phyloP scores from a whole-genome alignment of 192 early-diverging fungal species.

The Coemansia sp. region DNA sequence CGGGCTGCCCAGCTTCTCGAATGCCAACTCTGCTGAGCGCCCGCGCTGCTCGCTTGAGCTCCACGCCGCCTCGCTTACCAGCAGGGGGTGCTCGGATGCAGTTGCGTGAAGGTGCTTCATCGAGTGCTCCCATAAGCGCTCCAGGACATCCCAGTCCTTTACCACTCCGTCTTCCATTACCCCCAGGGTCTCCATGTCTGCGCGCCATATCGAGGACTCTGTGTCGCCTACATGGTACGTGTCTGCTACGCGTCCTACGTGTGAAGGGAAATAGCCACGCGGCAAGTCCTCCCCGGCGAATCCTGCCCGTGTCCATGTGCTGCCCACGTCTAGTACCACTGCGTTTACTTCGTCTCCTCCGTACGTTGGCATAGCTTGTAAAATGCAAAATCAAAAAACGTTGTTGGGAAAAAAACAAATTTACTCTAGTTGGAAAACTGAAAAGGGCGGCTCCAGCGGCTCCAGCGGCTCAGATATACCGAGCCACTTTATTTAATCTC shows the following conservation, averaged over 20 bases:
- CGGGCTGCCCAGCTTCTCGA: slow-evolving; percentile 89
- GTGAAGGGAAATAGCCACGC: slow-evolving; percentile 79
- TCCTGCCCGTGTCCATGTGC: slow-evolving; percentile 83
- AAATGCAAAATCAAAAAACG: neutral
- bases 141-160: slow-evolving; percentile 90
- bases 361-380: slow-evolving; percentile 49
- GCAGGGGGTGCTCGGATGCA: slow-evolving; percentile 84
- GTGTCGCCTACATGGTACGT: slow-evolving; percentile 71
- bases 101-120: slow-evolving; percentile 71
- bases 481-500: neutral
- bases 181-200: slow-evolving; percentile 76
- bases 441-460: no score
- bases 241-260: slow-evolving; percentile 64
- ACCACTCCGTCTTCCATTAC: slow-evolving; percentile 91
- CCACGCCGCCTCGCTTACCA: slow-evolving; percentile 92
- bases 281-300: slow-evolving; percentile 98
- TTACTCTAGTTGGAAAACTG: no score
- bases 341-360: slow-evolving; percentile 88
- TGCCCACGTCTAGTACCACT: slow-evolving; percentile 90
- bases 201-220: slow-evolving; percentile 67
- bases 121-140: slow-evolving; percentile 87
- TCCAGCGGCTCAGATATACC: no score
- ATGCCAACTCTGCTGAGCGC: slow-evolving; percentile 87
- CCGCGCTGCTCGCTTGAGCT: slow-evolving; percentile 78
- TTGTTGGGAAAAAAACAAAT: no score